Evolutionary conservation across 129 eudicot genomes (phyloP).

Genomic region (Deinandra increscens): DNA sequence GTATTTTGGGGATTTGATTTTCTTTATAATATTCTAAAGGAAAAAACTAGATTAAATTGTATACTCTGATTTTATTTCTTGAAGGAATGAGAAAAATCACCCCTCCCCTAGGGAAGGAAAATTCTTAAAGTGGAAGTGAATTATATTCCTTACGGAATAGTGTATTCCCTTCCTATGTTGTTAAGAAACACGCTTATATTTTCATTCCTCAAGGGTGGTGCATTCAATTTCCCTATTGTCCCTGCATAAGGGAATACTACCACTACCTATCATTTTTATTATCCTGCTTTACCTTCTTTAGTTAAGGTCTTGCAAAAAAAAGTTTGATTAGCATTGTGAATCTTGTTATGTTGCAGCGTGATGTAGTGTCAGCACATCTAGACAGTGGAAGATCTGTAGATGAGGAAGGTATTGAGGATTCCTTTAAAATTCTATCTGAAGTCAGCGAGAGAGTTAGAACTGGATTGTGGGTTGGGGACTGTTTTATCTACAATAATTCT

Average conservation of each 20-base stretch:
- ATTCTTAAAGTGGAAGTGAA: neutral
- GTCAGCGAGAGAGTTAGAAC: conserved; percentile 87
- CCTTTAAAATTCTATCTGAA: conserved; percentile 82
- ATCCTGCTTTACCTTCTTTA: conserved; percentile 5
- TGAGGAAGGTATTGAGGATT: conserved; percentile 85
- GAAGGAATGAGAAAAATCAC: neutral
- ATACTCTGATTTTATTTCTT: neutral
- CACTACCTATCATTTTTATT: too few species aligned
- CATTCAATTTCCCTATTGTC: too few species aligned
- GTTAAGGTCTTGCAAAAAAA: conserved; percentile 7
- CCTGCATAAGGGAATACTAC: too few species aligned
- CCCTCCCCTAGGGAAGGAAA: neutral
- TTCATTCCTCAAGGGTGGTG: too few species aligned
- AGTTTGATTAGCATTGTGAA: conserved; percentile 5
- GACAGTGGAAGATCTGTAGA: conserved; percentile 87
- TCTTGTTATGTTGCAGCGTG: conserved; percentile 61
- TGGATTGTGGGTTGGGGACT: conserved; percentile 97
- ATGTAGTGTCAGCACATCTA: conserved; percentile 70
- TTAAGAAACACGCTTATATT: neutral
- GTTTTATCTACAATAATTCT: conserved; percentile 84
- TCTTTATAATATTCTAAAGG: too few species aligned
- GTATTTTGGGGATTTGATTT: too few species aligned
- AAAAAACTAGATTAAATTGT: neutral
- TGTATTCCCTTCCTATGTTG: neutral
- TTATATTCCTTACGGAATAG: neutral